Conservation (phyloP, 2,329 filamentous ascomycete genomes). For the Colletotrichum sp. region DNA sequence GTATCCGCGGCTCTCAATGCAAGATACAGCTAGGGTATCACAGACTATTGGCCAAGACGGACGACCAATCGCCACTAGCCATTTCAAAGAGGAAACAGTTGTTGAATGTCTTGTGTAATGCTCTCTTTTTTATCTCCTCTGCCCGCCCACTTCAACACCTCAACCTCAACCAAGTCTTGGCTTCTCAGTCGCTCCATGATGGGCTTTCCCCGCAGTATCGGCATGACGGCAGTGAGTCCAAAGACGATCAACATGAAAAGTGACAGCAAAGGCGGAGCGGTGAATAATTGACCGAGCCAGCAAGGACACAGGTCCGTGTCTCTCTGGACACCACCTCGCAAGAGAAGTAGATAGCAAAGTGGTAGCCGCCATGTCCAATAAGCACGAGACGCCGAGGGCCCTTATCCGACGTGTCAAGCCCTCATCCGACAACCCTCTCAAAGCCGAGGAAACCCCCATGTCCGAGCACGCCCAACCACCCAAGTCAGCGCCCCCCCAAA, state of each 20-base stretch:
- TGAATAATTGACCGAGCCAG: neutral
- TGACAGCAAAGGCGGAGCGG: neutral
- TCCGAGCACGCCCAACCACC: neutral
- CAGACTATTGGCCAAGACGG: neutral
- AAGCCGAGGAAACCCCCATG: neutral
- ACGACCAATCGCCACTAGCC: neutral
- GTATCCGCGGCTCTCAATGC: neutral
- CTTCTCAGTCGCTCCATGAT: neutral
- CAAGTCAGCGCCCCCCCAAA: neutral
- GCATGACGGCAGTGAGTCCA: neutral
- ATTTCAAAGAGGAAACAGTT: neutral
- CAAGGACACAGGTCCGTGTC: neutral
- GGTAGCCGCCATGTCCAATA: neutral
- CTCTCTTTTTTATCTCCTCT: neutral
- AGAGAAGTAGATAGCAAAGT: neutral
- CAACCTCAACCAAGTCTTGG: neutral
- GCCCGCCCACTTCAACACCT: neutral
- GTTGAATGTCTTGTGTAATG: neutral
- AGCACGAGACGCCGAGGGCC: neutral
- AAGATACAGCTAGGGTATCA: neutral
- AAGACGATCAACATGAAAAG: neutral
- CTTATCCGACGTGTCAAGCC: slow-evolving; percentile 7
- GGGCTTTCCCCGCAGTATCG: neutral
- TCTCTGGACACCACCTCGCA: neutral
- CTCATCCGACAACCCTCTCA: slow-evolving; percentile 3